Evolutionary conservation across 23 red algal species (phyloP), one percentile per base, ranked within the genome.

Genomic region (Gracilariopsis chorda): DNA sequence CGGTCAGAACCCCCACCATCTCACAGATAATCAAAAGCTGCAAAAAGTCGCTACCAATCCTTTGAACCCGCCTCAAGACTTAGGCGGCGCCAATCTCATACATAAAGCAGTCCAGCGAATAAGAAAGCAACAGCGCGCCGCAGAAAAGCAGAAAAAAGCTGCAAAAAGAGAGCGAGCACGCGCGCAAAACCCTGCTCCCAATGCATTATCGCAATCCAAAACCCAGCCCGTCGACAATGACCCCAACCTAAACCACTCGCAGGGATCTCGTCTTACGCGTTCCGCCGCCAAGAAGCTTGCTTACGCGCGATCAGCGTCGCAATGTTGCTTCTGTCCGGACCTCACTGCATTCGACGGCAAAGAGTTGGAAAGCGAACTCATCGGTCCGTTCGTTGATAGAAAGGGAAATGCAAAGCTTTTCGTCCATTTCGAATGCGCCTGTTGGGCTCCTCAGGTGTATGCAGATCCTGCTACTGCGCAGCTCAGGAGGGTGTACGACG

Each of bases 371-470:
- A 93, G 73, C 65, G 95, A 97, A 76, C 51, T 97, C 29, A 80
- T 97, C 46, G 95, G 95, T 27, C 95, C 95, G 2, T 97, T 97
- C 86, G 80, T 80, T 23, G 92, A 93, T 39, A 58, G 47, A 36
- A 5, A 78, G 24, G 88, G 82, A 13, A 69, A 86, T 14, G 59
- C 75, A 33, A 84, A 55, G 36, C 71, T 97, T 11, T 88, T 78
- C 64, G 95, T 97, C 23, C 95, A 97, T 51, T 88, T 97, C 27
- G 89, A 97, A 42, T 97, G 95, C 52, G 90, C 90, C 29, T 87
- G 90, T 48, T 97, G 95, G 95, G 95, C 95, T 40, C 95, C 95
- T 7, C 88, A 97, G 42, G 95, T 97, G 28, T 97, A 88, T 51
- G 51, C 83, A 1, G 95, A 97, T 68, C 47, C 88, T 0, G 64